phyloP scores from a whole-genome alignment of 352 stramenopile species.

The Globisporangium polare region DNA sequence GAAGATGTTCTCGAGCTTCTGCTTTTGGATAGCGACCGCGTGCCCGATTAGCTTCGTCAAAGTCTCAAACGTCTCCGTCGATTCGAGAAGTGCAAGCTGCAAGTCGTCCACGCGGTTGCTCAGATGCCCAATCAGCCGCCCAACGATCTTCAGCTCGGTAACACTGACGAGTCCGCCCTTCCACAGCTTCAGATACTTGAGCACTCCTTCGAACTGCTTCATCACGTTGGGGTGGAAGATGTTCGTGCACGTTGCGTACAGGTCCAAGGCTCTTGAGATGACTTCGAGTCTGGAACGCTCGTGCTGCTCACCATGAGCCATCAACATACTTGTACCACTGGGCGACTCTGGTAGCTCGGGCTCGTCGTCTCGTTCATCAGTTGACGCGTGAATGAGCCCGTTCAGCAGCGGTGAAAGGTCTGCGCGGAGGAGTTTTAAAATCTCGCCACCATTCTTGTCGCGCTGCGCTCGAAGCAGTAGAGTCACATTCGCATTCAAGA shows the following conservation, averaged over 20 bases:
- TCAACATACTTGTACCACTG: neutral
- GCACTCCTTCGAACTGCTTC: slow-evolving; percentile 37
- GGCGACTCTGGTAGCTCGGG: neutral
- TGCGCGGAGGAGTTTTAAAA: slow-evolving; percentile 21
- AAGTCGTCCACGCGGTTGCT: slow-evolving; percentile 31
- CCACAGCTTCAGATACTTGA: slow-evolving; percentile 41
- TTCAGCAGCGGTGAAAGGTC: slow-evolving; percentile 29
- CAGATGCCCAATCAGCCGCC: slow-evolving; percentile 34
- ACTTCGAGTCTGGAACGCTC: slow-evolving; percentile 16
- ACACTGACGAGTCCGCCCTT: slow-evolving; percentile 21
- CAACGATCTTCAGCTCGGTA: slow-evolving; percentile 46
- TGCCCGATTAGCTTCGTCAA: slow-evolving; percentile 34
- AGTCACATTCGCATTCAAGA: slow-evolving; percentile 37
- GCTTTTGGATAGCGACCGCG: slow-evolving; percentile 32
- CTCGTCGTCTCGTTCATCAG: neutral
- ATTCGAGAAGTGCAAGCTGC: slow-evolving; percentile 26
- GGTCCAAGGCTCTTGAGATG: slow-evolving; percentile 35
- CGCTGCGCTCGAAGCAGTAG: slow-evolving; percentile 20
- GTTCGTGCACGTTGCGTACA: slow-evolving; percentile 48
- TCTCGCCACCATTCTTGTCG: slow-evolving; percentile 10
- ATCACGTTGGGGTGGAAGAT: slow-evolving; percentile 45
- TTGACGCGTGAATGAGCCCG: slow-evolving; percentile 30
- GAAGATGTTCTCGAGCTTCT: slow-evolving; percentile 17
- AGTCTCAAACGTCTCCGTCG: slow-evolving; percentile 16
- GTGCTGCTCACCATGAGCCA: slow-evolving; percentile 11